Evolutionary conservation across 805 yeast genomes (phyloP).

Genomic region (Tetrapisispora pingtungensis): DNA sequence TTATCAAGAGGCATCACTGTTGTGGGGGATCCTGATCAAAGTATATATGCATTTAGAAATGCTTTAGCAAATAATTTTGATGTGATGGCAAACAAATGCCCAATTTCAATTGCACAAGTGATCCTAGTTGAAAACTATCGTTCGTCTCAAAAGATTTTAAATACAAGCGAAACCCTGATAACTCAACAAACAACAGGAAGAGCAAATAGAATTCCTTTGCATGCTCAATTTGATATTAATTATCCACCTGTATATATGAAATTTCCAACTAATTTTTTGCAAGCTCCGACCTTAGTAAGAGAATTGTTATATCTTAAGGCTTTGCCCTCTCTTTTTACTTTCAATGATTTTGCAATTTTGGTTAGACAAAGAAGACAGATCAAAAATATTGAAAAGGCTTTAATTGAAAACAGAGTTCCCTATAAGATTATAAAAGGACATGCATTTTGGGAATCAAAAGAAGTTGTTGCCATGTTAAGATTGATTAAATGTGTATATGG

Average conservation of each 20-base stretch:
- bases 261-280: constrained; percentile 37
- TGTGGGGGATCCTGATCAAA: constrained; percentile 96
- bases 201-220: constrained; percentile 34
- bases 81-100: constrained; percentile 38
- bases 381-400: constrained; percentile 51
- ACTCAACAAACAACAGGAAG: constrained; percentile 38
- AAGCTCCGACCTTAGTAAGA: constrained; percentile 48
- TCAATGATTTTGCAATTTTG: constrained; percentile 61
- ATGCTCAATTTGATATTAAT: constrained; percentile 36
- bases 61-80: constrained; percentile 64
- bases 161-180: constrained; percentile 57
- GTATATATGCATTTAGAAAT: constrained; percentile 80
- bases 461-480: constrained; percentile 52
- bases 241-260: constrained; percentile 39
- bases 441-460: constrained; percentile 72
- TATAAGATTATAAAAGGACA: constrained; percentile 61
- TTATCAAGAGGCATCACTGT: constrained; percentile 55
- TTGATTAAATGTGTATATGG: constrained; percentile 54
- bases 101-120: constrained; percentile 29
- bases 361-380: constrained; percentile 57
- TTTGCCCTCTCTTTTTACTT: constrained; percentile 37
- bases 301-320: constrained; percentile 42
- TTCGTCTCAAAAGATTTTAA: constrained; percentile 59
- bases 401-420: constrained; percentile 48
- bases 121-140: constrained; percentile 66